phyloP scores from a whole-genome alignment of 768 basidiomycete species.

The Hemileccinum rubropunctum region DNA sequence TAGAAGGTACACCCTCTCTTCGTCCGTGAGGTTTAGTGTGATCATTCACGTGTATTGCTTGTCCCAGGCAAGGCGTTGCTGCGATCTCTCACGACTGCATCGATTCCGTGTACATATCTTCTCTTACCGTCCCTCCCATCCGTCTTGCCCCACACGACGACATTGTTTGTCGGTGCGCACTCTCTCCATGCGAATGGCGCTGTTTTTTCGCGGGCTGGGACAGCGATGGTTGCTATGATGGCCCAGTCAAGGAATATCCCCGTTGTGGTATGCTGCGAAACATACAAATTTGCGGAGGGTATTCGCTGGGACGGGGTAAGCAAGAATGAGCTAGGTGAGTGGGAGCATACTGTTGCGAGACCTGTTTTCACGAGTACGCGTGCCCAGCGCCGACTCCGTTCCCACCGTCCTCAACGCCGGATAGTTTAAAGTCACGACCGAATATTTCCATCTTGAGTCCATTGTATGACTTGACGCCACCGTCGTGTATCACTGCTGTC shows the following conservation, averaged over 20 bases:
- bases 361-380: constrained; percentile 1
- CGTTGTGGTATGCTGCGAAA: constrained; percentile 96
- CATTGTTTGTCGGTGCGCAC: constrained; percentile 89
- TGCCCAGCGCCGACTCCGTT: constrained; percentile 29
- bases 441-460: constrained; percentile 82
- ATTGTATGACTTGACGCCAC: constrained; percentile 92
- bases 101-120: constrained; percentile 85
- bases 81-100: constrained; percentile 59
- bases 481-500: constrained; percentile 89
- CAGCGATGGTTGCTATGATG: constrained; percentile 96
- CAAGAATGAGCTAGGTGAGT: constrained; percentile 90
- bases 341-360: not conserved
- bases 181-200: constrained; percentile 94
- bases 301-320: constrained; percentile 93
- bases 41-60: constrained; percentile 1
- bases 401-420: constrained; percentile 13
- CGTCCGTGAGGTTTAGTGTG: not conserved
- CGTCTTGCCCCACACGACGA: constrained; percentile 76
- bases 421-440: constrained; percentile 32
- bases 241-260: constrained; percentile 86
- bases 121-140: constrained; percentile 85
- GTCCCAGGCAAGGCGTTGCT: constrained; percentile 74
- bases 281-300: constrained; percentile 95
- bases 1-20: constrained; percentile 63
- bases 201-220: constrained; percentile 91